These are phyloP conservation scores for Neurospora sp. DNA, from an alignment of 495 filamentous ascomycete species.

Conservation along the genomic window DNA sequence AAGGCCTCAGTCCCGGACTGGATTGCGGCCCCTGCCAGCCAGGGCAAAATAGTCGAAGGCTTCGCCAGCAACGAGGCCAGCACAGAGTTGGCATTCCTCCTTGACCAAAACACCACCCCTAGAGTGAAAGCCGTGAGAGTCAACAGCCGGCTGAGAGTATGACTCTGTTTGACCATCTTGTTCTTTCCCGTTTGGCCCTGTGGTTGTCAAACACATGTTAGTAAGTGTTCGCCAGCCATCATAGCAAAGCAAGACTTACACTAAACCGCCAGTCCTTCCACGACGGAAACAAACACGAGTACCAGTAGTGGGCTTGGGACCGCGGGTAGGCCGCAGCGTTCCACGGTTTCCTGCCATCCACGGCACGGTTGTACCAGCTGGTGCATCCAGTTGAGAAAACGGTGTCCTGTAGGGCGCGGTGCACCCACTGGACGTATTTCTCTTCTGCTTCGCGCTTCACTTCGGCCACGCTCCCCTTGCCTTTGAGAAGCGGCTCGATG, in stretches of 20 bases:
- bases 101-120: neutral
- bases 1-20: neutral
- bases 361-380: constrained; percentile 31
- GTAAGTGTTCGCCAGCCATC: too few species aligned
- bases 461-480: constrained; percentile 19
- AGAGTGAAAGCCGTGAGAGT: neutral
- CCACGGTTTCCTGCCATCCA: constrained; percentile 1
- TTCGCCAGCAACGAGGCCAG: neutral
- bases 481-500: constrained; percentile 25
- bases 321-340: constrained; percentile 12
- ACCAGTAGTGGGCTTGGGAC: constrained; percentile 9
- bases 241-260: neutral
- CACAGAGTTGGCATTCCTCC: neutral
- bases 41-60: neutral
- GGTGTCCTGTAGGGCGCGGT: constrained; percentile 13
- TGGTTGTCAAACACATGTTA: neutral
- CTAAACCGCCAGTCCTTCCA: constrained; percentile 1
- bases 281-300: neutral
- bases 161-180: neutral
- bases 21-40: neutral
- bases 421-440: constrained; percentile 13
- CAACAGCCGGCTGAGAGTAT: neutral
- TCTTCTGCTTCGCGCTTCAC: constrained; percentile 26
- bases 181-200: neutral
- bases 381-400: constrained; percentile 24